Percentiles rank a stretch among this genome's conserved stretches.
Evolutionary conservation across 2,329 filamentous ascomycete species (phyloP).

Genomic region (Neophaeococcomyces mojaviensis): DNA sequence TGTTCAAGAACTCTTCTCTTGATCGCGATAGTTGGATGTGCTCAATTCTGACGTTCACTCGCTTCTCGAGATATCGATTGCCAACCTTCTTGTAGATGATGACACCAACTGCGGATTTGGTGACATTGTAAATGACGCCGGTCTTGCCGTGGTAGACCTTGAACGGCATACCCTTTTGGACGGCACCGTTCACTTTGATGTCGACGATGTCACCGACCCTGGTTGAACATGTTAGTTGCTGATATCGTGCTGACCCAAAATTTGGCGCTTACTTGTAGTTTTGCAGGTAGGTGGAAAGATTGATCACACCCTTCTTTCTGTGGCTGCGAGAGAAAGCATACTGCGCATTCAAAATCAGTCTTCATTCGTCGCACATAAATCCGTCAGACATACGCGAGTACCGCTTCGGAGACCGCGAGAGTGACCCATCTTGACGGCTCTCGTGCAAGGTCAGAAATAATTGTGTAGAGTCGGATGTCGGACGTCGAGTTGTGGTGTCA

Average conservation of each 20-base stretch:
- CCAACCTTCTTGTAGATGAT: conserved; percentile 99
- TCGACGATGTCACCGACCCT: conserved; percentile 98
- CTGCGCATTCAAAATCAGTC: conserved; percentile 40
- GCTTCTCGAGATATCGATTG: conserved; percentile 99
- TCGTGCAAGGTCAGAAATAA: conserved; percentile 40
- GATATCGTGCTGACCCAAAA: background rate
- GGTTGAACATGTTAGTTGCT: conserved; percentile 20
- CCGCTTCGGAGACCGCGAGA: conserved; percentile 78
- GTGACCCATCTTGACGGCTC: conserved; percentile 70
- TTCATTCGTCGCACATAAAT: conserved; percentile 13
- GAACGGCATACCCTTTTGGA: conserved; percentile 98
- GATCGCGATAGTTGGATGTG: conserved; percentile 92
- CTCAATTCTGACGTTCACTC: conserved; percentile 97
- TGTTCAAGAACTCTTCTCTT: conserved; percentile 89
- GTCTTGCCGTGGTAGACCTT: conserved; percentile 99
- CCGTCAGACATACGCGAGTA: conserved; percentile 61
- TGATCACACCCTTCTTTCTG: conserved; percentile 92
- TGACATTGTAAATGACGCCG: conserved; percentile 97
- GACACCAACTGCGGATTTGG: conserved; percentile 93
- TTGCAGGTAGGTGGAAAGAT: conserved; percentile 86
- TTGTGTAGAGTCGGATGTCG: conserved; percentile 22
- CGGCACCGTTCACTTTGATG: conserved; percentile 96
- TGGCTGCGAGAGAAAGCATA: conserved; percentile 92
- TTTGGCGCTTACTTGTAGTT: conserved; percentile 66
- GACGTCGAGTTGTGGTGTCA: background rate